Percentiles rank a stretch among this genome's conserved stretches.
These are phyloP conservation scores for Coleophoma cylindrospora DNA, from an alignment of 2,329 filamentous ascomycete species.

Conservation along the genomic window DNA sequence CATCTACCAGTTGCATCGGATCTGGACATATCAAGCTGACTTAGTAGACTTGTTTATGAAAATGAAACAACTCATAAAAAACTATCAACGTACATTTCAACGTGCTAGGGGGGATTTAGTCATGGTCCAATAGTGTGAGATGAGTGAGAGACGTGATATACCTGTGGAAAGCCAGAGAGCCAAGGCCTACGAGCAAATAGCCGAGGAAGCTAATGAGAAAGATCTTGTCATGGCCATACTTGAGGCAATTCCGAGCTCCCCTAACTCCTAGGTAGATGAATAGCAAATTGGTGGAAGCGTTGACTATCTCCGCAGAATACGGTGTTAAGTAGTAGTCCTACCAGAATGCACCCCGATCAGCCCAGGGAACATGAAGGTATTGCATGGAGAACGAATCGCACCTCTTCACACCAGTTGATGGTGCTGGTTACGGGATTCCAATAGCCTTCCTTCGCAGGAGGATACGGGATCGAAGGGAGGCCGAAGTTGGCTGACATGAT, in stretches of 20 bases:
- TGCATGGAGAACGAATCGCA: conserved; percentile 24
- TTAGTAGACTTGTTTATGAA: not conserved
- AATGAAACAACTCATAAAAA: not conserved
- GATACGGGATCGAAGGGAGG: conserved; percentile 27
- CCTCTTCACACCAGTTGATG: conserved; percentile 75
- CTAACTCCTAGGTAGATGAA: conserved; percentile 75
- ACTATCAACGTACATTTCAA: conserved; percentile 29
- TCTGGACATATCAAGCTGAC: conserved; percentile 34
- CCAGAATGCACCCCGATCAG: not conserved
- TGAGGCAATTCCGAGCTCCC: conserved; percentile 69
- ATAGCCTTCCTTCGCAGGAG: conserved; percentile 21
- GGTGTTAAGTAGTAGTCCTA: conserved; percentile 73
- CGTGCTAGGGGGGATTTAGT: conserved; percentile 15
- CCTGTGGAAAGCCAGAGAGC: conserved; percentile 32
- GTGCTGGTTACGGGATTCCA: conserved; percentile 29
- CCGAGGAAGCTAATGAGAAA: conserved; percentile 61
- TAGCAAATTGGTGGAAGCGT: conserved; percentile 74
- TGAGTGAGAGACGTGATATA: not conserved
- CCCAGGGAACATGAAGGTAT: too few species aligned
- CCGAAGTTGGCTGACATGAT: too few species aligned
- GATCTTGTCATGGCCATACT: conserved; percentile 68
- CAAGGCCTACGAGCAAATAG: conserved; percentile 31
- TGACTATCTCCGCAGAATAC: conserved; percentile 74
- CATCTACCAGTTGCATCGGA: conserved; percentile 67
- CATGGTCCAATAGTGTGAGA: too few species aligned